Evolutionary conservation across 2,329 filamentous ascomycete species (phyloP).

Genomic region (Sporothrix sp.): DNA sequence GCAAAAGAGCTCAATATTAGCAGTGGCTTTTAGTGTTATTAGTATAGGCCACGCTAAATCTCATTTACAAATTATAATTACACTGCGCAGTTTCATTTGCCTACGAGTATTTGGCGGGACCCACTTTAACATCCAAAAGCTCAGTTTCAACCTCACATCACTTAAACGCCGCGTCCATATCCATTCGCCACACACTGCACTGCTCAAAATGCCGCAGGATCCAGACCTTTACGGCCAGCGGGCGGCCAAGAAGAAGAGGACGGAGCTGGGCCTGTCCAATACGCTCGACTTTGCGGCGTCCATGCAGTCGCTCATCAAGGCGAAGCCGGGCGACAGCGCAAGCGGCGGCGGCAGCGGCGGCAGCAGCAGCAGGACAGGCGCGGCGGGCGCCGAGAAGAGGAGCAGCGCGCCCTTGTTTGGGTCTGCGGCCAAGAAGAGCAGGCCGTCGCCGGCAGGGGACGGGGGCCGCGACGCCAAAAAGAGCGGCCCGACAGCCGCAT

Average conservation of each 20-base stretch:
- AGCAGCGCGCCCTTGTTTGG: not conserved
- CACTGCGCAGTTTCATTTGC: too few relatives aligned
- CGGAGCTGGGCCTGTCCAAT: conserved; percentile 60
- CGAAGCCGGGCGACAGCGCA: conserved; percentile 30
- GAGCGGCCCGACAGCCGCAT: too few relatives aligned
- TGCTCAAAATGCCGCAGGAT: conserved; percentile 59
- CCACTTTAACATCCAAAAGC: not conserved
- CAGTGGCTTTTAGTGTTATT: too few relatives aligned
- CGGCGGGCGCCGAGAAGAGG: conserved; percentile 42
- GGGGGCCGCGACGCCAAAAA: not conserved
- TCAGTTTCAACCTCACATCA: not conserved
- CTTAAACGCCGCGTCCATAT: not conserved
- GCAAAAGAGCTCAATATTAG: too few relatives aligned
- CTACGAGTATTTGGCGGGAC: too few relatives aligned
- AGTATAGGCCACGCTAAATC: too few relatives aligned
- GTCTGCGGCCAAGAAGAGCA: not conserved
- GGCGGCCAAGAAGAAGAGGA: conserved; percentile 57
- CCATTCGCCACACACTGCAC: conserved; percentile 10
- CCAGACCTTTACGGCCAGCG: conserved; percentile 67
- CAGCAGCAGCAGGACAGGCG: not conserved
- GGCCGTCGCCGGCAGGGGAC: not conserved
- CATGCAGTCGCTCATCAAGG: conserved; percentile 65
- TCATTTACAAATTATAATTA: too few relatives aligned
- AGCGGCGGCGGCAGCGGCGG: conserved; percentile 22
- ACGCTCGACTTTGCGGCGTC: conserved; percentile 82